phyloP scores from a whole-genome alignment of 805 yeast species.

The Candida suzukii region DNA sequence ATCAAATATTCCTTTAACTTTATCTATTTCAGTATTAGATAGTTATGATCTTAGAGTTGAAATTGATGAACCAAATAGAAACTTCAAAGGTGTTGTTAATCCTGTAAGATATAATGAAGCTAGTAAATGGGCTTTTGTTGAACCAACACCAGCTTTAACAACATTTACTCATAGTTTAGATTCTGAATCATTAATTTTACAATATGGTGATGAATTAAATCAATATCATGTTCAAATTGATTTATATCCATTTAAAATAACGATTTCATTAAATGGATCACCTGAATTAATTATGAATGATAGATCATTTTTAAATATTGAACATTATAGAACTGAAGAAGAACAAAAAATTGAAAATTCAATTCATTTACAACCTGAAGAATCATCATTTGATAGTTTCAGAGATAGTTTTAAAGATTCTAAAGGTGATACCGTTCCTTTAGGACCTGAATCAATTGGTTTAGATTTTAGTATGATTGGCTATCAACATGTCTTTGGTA shows the following conservation, averaged over 20 bases:
- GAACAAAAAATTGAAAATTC: constrained; percentile 29
- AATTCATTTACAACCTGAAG: constrained; percentile 45
- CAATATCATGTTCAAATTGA: constrained; percentile 37
- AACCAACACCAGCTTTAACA: constrained; percentile 15
- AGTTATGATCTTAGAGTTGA: constrained; percentile 55
- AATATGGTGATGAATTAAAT: constrained; percentile 30
- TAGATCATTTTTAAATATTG: constrained; percentile 66
- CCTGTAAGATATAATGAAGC: constrained; percentile 55
- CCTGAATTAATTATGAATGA: constrained; percentile 59
- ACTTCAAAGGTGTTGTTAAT: constrained; percentile 12
- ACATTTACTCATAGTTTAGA: constrained; percentile 16
- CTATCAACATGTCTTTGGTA: constrained; percentile 72
- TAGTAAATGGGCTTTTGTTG: constrained; percentile 47
- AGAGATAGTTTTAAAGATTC: constrained; percentile 67
- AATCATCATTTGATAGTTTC: constrained; percentile 61
- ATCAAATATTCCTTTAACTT: constrained; percentile 40
- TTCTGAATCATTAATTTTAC: constrained; percentile 12
- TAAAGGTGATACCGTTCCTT: constrained; percentile 53
- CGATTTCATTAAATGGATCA: constrained; percentile 36
- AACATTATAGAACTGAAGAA: constrained; percentile 58
- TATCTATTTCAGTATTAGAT: constrained; percentile 48
- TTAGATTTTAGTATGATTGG: constrained; percentile 64
- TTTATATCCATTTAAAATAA: constrained; percentile 43
- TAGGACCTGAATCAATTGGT: constrained; percentile 89
- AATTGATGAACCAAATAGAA: constrained; percentile 54